phyloP scores from a whole-genome alignment of 1,139 yeast species.

The Kurtzmaniella natalensis region DNA sequence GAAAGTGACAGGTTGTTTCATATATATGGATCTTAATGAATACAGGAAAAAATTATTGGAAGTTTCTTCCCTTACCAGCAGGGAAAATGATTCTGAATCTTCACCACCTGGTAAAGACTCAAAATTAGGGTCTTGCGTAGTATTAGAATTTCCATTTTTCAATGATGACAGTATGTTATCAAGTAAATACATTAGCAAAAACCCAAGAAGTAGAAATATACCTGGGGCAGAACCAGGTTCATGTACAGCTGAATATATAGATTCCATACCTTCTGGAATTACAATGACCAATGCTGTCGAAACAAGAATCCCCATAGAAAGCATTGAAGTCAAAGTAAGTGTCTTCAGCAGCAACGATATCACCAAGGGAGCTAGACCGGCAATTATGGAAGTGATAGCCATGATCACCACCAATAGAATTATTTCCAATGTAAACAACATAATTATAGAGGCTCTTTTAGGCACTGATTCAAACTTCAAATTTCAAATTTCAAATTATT shows the following conservation, averaged over 20 bases:
- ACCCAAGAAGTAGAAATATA: constrained; percentile 42
- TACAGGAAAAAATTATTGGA: constrained; percentile 1
- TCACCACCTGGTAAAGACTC: too few relatives aligned
- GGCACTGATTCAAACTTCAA: too few relatives aligned
- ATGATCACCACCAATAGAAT: constrained; percentile 19
- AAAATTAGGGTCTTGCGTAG: too few relatives aligned
- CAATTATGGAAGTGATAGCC: constrained; percentile 27
- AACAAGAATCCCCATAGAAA: constrained; percentile 60
- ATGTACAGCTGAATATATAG: constrained; percentile 28
- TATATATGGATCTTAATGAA: background rate
- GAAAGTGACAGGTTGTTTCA: background rate
- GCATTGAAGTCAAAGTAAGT: constrained; percentile 29
- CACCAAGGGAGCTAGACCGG: constrained; percentile 30
- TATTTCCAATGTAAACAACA: constrained; percentile 6
- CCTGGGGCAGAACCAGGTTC: constrained; percentile 18
- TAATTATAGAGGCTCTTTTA: too few relatives aligned
- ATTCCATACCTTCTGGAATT: constrained; percentile 66
- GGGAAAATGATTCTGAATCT: too few relatives aligned
- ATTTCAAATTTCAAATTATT: too few relatives aligned
- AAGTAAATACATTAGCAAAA: constrained; percentile 45
- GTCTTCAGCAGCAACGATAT: constrained; percentile 14
- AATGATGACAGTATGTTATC: too few relatives aligned
- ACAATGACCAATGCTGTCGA: constrained; percentile 64
- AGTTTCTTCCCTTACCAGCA: background rate
- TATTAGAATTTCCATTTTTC: too few relatives aligned